Evolutionary conservation across 208 protist genomes (phyloP).

Genomic region (Blastocrithidia nonstop): DNA sequence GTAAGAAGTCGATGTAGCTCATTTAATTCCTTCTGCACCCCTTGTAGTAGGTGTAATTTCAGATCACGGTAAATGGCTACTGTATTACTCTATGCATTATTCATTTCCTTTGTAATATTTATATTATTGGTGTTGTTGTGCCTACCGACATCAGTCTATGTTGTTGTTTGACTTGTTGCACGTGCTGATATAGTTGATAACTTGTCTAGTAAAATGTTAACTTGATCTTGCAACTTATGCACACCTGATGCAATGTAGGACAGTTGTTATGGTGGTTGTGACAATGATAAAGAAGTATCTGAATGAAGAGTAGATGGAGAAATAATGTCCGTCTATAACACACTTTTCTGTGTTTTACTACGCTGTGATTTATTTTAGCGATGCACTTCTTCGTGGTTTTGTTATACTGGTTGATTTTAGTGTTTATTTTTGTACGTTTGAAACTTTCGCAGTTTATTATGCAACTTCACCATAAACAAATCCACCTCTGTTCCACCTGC

Average conservation of each 20-base stretch:
- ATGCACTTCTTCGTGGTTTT: neutral
- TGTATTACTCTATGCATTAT: constrained; percentile 7
- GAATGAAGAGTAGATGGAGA: too few species aligned
- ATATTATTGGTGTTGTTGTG: constrained; percentile 7
- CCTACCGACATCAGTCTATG: too few species aligned
- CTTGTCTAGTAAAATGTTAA: too few species aligned
- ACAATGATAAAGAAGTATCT: too few species aligned
- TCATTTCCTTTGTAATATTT: constrained; percentile 8
- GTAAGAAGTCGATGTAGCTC: constrained; percentile 40
- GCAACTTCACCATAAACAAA: constrained; percentile 33
- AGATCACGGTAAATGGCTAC: constrained; percentile 52
- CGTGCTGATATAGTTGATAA: too few species aligned
- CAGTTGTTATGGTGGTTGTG: too few species aligned
- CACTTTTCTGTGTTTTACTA: too few species aligned
- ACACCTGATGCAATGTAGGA: too few species aligned
- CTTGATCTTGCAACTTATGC: too few species aligned
- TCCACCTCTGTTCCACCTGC: constrained; percentile 23
- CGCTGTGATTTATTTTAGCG: too few species aligned
- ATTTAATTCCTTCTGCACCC: constrained; percentile 37
- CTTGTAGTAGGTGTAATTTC: constrained; percentile 43
- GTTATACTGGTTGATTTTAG: neutral
- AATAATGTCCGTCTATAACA: too few species aligned
- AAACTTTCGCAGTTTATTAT: constrained; percentile 25
- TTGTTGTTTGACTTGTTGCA: too few species aligned
- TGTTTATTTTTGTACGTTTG: neutral